A percentile compares a stretch with the other conserved stretches of the same genome.
Evolutionary conservation across 73 alveolate species (phyloP).

Genomic region (Effrenium voratum): DNA sequence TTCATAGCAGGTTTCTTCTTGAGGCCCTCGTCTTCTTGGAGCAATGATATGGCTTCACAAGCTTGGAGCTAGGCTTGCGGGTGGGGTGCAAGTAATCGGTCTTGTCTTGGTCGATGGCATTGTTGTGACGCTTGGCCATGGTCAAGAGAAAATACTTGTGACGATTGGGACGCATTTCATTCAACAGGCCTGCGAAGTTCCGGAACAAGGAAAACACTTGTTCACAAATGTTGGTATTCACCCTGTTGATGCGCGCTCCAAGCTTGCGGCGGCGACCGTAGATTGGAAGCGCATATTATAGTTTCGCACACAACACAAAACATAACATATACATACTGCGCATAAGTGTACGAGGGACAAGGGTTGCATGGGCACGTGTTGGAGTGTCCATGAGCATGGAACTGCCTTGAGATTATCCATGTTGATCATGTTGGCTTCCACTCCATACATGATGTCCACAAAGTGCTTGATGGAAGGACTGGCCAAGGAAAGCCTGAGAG

Average conservation of each 20-base stretch:
- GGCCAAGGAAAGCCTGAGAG: too few relatives aligned
- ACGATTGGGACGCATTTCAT: not conserved
- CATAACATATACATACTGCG: too few relatives aligned
- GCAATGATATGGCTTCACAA: too few relatives aligned
- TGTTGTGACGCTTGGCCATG: constrained; percentile 23
- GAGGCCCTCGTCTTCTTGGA: too few relatives aligned
- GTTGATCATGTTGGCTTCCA: too few relatives aligned
- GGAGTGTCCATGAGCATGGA: too few relatives aligned
- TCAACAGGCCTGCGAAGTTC: not conserved
- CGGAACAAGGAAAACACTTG: not conserved
- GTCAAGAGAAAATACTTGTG: not conserved
- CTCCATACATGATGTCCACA: too few relatives aligned
- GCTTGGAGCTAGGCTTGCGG: not conserved
- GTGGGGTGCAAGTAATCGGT: not conserved
- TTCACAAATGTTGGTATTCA: not conserved
- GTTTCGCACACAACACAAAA: not conserved
- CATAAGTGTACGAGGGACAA: too few relatives aligned
- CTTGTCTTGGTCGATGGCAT: not conserved
- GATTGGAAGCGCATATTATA: not conserved
- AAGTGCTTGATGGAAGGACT: too few relatives aligned
- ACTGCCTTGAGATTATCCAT: too few relatives aligned
- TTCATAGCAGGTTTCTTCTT: too few relatives aligned
- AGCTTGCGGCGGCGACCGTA: not conserved
- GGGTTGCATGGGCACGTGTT: too few relatives aligned
- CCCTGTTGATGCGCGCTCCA: not conserved